Evolutionary conservation across 805 yeast species (phyloP), one percentile per base, ranked within the genome.

Genomic region (Myxozyma neglecta): DNA sequence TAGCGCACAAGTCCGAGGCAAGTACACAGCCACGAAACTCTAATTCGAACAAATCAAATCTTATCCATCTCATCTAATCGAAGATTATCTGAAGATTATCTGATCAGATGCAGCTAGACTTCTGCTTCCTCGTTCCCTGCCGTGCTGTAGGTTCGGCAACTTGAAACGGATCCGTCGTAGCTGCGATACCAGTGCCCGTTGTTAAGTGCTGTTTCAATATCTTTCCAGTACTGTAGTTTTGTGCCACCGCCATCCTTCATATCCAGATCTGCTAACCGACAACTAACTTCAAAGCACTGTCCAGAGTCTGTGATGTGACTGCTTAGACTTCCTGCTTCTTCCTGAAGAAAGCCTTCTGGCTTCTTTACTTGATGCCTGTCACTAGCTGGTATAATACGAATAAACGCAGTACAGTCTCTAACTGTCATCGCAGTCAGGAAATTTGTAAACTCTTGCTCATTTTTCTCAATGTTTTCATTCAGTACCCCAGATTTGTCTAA

Each of bases 381-480:
- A n/a, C 44, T 3, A 16, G 52, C 44, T 2, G 52, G 46, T 9
- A 42, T 50, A 56, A 80, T 73, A 55, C 79, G 79, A 16, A 83
- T 65, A 55, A 84, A 79, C 16, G 85, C 67, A 0, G 87, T 84
- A 34, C 84, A 84, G 69, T 84, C 88, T 40, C 88, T 74, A 37
- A 80, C 70, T 0, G 87, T 76, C 87, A 84, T 84, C 4, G 81
- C 80, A 36, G 79, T 65, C 11, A 79, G 73, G 47, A 83, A 71
- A 49, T 73, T 75, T 6, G 13, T 36, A 14, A 35, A 24, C 10
- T 59, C 61, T n/a, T 50, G 49, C 18, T 35, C 42, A 6, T 6
- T 18, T 57, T 75, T 77, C 6, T 70, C 65, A 11, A 57, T 42
- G 43, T 20, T 49, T 24, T 57, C 39, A 14, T 20, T 40, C 34